A percentile compares a stretch with the other conserved stretches of the same genome.
Evolutionary conservation across 2,329 filamentous ascomycete species (phyloP).

Genomic region (Neofusicoccum laricinum): DNA sequence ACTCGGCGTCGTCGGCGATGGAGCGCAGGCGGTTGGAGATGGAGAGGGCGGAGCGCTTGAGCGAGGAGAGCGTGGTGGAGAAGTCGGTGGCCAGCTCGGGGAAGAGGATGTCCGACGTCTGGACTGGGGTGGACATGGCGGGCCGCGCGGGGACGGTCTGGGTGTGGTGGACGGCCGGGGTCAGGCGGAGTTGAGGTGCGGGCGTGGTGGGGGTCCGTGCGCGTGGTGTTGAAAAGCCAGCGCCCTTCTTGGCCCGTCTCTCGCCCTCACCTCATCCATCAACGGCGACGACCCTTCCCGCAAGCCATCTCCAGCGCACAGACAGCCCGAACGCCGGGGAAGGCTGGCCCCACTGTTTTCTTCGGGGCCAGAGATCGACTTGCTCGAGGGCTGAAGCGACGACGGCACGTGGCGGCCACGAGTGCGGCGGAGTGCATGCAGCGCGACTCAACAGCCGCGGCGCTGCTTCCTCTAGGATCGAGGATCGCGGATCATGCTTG

Average conservation of each 20-base stretch:
- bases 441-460: not conserved
- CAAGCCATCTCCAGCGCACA: too few relatives aligned
- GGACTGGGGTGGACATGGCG: conserved; percentile 20
- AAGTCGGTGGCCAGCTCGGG: conserved; percentile 60
- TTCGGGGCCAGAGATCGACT: not conserved
- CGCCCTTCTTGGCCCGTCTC: not conserved
- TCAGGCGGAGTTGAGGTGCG: not conserved
- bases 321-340: not conserved
- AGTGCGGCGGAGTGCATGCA: not conserved
- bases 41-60: conserved; percentile 74
- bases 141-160: not conserved
- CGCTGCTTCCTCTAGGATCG: not conserved
- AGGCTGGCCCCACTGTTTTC: not conserved
- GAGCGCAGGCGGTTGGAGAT: conserved; percentile 79
- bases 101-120: conserved; percentile 49
- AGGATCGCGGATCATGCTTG: not conserved
- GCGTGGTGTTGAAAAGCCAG: conserved; percentile 6
- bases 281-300: too few relatives aligned
- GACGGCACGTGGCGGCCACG: not conserved
- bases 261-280: not conserved
- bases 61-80: conserved; percentile 64
- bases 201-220: not conserved
- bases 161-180: not conserved
- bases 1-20: conserved; percentile 72
- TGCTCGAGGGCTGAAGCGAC: not conserved